Evolutionary conservation across 2,329 filamentous ascomycete genomes (phyloP), one percentile per base, ranked within the genome.

Genomic region (Endoconidiophora laricicola): DNA sequence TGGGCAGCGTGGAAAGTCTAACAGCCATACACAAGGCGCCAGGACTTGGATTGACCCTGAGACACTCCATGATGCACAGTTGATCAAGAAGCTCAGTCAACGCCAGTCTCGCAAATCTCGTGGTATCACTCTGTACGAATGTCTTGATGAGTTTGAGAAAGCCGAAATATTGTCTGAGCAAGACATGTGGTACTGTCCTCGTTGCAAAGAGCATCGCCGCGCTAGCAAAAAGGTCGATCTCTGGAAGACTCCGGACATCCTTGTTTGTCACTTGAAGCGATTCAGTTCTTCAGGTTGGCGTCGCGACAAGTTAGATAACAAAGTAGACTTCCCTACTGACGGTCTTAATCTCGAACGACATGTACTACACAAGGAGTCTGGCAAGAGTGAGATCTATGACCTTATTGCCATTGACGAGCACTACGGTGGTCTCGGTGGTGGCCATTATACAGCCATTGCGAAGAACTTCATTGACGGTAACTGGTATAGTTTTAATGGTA

Each of bases 401-500:
- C 71, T 98, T 29, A 91, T 98, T 60, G 91, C 83, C 12, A 87
- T 98, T 1, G 91, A 98, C 64, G 90, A 94, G 61, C 91, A 98
- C 64, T 94, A 83, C 62, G 91, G 91, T 54, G 86, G 87, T 26
- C 75, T 98, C 37, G 87, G 87, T 53, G 91, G 91, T 40, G 91
- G 91, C 1, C 91, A 98, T 64, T 98, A 98, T 67, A 96, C 88
- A 18, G 91, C 91, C 24, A 88, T 81, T 63, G 88, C 87, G 38
- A 88, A 86, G 68, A 96, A 94, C 63, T 95, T 94, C 64, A 72
- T 84, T 54, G 86, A 94, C 59, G 76, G 76, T 52, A 72, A 83
- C 63, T 98, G 91, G 91, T 95, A 95, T 63, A 85, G 93, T 57
- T 96, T 93, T 64, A 96, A 98, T 63, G 90, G 88, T 91, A 71